Percentiles rank a stretch among this genome's conserved stretches.
These are phyloP conservation scores for Colletotrichum sp. DNA, from an alignment of 2,329 filamentous ascomycete genomes.

Conservation along the genomic window DNA sequence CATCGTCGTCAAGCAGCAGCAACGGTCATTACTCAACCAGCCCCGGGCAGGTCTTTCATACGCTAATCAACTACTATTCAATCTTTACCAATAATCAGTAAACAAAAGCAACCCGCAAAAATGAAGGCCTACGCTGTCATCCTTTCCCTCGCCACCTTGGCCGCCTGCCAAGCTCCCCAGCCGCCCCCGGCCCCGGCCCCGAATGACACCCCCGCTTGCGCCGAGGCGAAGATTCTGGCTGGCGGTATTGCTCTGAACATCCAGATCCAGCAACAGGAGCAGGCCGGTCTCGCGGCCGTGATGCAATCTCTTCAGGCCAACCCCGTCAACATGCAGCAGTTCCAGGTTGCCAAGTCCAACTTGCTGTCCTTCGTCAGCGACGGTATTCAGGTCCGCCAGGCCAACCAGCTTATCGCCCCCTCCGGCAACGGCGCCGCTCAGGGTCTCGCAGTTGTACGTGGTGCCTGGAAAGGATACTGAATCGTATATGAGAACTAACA, in stretches of 20 bases:
- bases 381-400: constrained; percentile 15
- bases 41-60: background rate
- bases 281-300: constrained; percentile 1
- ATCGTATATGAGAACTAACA: background rate
- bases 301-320: constrained; percentile 11
- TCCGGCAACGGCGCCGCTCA: constrained; percentile 6
- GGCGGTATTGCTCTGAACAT: constrained; percentile 19
- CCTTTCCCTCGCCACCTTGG: constrained; percentile 7
- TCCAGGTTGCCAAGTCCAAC: constrained; percentile 21
- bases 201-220: constrained; percentile 15
- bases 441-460: constrained; percentile 13
- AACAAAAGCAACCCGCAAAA: background rate
- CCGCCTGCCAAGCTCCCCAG: background rate
- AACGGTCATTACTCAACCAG: constrained; percentile 15
- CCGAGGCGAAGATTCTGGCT: constrained; percentile 19
- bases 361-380: constrained; percentile 20
- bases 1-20: constrained; percentile 6
- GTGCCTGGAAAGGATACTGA: accelerated
- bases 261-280: constrained; percentile 18
- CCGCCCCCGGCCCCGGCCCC: background rate
- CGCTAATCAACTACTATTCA: background rate
- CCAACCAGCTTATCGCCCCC: constrained; percentile 19
- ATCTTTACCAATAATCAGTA: background rate
- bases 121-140: constrained; percentile 18
- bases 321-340: constrained; percentile 15